Conservation (phyloP, 2,329 filamentous ascomycete genomes). For the Monosporascus sp. region DNA sequence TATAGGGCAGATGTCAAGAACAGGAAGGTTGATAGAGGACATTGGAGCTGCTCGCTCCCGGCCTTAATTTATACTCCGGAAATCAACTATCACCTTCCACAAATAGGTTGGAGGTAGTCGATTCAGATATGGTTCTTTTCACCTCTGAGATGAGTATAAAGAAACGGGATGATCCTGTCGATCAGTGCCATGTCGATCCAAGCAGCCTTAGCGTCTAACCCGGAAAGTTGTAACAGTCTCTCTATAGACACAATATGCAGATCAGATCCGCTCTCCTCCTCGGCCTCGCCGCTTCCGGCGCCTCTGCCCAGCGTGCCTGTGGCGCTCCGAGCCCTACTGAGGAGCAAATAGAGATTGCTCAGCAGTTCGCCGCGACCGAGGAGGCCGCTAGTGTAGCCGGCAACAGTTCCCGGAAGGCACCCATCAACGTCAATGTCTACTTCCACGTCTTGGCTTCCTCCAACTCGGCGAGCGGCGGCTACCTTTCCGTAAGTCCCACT, state of each 20-base stretch:
- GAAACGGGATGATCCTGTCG: background rate
- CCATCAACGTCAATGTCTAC: conserved; percentile 33
- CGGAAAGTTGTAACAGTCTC: background rate
- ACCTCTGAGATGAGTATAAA: background rate
- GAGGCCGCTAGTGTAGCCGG: conserved; percentile 14
- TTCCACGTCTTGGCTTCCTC: conserved; percentile 33
- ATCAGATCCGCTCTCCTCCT: conserved; percentile 3
- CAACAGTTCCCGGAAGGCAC: conserved; percentile 14
- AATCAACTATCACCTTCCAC: background rate
- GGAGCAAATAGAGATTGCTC: conserved; percentile 19
- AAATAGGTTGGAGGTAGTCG: background rate
- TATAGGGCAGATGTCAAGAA: background rate
- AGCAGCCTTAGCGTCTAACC: background rate
- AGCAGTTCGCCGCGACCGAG: conserved; percentile 21
- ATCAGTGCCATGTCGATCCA: background rate
- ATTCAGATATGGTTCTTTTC: background rate
- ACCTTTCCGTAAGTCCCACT: conserved; percentile 27
- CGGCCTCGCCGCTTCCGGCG: conserved; percentile 8
- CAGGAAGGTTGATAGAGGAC: background rate
- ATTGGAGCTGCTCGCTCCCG: background rate
- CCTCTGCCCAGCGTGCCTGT: conserved; percentile 9
- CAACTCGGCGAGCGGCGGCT: conserved; percentile 26
- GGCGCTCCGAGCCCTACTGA: conserved; percentile 23
- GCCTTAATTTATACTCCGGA: background rate
- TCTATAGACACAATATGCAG: conserved; percentile 3